phyloP scores from a whole-genome alignment of 495 filamentous ascomycete genomes.

The Penicillium crystallinum region DNA sequence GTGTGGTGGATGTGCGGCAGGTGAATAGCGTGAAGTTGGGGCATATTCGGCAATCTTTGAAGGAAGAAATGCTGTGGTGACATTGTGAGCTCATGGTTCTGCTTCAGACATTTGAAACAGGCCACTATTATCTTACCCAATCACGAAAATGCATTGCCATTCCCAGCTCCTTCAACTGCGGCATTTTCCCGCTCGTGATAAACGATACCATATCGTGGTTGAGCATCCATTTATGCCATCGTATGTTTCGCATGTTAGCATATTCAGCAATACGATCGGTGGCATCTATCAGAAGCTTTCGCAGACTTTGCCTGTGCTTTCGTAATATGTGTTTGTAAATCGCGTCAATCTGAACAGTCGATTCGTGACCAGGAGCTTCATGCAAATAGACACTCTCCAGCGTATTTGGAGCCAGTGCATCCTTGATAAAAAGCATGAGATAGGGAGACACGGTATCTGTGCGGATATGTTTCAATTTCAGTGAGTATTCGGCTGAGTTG shows the following conservation, averaged over 20 bases:
- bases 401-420: slow-evolving; percentile 78
- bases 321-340: slow-evolving; percentile 73
- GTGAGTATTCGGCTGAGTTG: slow-evolving; percentile 50
- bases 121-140: slow-evolving; percentile 58
- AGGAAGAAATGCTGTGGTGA: slow-evolving; percentile 77
- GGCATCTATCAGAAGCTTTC: slow-evolving; percentile 74
- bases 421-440: slow-evolving; percentile 78
- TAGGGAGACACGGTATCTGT: slow-evolving; percentile 74
- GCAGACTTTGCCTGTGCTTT: slow-evolving; percentile 66
- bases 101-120: no score
- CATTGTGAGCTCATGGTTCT: background rate
- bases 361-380: slow-evolving; percentile 55
- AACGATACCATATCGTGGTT: slow-evolving; percentile 68
- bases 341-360: slow-evolving; percentile 60
- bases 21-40: slow-evolving; percentile 72
- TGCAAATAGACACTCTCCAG: slow-evolving; percentile 82
- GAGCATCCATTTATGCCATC: slow-evolving; percentile 74
- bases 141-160: slow-evolving; percentile 75
- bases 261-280: slow-evolving; percentile 44
- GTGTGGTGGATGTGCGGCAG: slow-evolving; percentile 68
- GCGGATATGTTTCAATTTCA: slow-evolving; percentile 76
- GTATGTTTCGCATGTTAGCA: slow-evolving; percentile 31
- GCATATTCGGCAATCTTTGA: slow-evolving; percentile 69
- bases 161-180: slow-evolving; percentile 66
- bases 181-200: slow-evolving; percentile 80